These are phyloP conservation scores for Onygenales sp. DNA, from an alignment of 2,329 filamentous ascomycete species.

Conservation along the genomic window DNA sequence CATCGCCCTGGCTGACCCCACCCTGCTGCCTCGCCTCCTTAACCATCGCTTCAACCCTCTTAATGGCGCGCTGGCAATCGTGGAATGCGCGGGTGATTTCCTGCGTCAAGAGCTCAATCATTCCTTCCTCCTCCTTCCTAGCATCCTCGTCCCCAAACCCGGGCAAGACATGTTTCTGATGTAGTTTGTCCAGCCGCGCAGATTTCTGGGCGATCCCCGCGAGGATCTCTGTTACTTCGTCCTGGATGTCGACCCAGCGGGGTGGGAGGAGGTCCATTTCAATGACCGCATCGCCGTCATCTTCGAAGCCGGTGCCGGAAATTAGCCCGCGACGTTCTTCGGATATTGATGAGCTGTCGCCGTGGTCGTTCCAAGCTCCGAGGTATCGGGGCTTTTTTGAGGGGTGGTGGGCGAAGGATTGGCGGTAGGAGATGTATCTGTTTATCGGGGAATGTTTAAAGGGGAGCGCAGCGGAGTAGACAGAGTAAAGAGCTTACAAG, in stretches of 20 bases:
- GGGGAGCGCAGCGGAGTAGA: constrained; percentile 5
- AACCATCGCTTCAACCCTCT: constrained; percentile 80
- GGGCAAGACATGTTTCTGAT: constrained; percentile 93
- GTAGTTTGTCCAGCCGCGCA: constrained; percentile 76
- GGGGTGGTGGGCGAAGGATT: constrained; percentile 94
- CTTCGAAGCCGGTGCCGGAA: constrained; percentile 55
- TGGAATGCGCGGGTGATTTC: constrained; percentile 84
- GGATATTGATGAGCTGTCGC: constrained; percentile 49
- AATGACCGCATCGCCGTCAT: constrained; percentile 85
- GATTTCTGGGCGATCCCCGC: constrained; percentile 73
- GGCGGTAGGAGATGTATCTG: constrained; percentile 97
- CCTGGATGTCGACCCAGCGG: constrained; percentile 89
- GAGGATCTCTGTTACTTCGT: constrained; percentile 80
- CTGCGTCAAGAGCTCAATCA: constrained; percentile 86
- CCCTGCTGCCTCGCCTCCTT: constrained; percentile 61
- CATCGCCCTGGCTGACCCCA: constrained; percentile 69
- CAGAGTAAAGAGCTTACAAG: constrained; percentile 53
- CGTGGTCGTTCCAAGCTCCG: constrained; percentile 49
- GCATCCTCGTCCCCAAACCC: constrained; percentile 93
- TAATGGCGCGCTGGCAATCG: constrained; percentile 78
- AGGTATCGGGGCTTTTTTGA: constrained; percentile 70
- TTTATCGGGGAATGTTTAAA: constrained; percentile 11
- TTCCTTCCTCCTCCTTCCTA: constrained; percentile 73
- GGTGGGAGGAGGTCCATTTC: constrained; percentile 97
- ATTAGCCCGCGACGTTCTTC: constrained; percentile 76